Evolutionary conservation across 2,329 filamentous ascomycete species (phyloP).

Genomic region (Fusarium oligoseptatum): DNA sequence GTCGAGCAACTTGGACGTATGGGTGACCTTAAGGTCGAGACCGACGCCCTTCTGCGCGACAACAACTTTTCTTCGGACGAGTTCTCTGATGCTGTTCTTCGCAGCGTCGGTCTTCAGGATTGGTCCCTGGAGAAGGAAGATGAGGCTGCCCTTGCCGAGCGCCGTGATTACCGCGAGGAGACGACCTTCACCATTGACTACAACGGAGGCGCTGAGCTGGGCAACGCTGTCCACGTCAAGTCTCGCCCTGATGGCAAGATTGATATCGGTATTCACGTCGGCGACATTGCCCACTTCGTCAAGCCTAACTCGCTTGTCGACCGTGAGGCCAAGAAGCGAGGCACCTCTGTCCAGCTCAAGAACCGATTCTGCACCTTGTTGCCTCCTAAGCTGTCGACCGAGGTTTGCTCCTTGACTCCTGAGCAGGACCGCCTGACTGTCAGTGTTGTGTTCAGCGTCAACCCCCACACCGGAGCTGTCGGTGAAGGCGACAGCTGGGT

Average conservation of each 20-base stretch:
- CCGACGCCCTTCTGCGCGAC: conserved; percentile 94
- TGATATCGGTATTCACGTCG: conserved; percentile 94
- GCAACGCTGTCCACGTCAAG: conserved; percentile 94
- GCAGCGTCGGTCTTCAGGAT: conserved; percentile 91
- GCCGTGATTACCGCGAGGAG: conserved; percentile 91
- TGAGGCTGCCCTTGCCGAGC: conserved; percentile 77
- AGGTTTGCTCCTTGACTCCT: conserved; percentile 88
- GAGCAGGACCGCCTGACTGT: conserved; percentile 92
- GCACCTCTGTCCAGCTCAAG: conserved; percentile 94
- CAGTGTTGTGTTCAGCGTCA: conserved; percentile 93
- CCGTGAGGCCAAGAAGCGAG: conserved; percentile 97
- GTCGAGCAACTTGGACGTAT: conserved; percentile 97
- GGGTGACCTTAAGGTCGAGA: conserved; percentile 97
- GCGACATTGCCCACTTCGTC: conserved; percentile 96
- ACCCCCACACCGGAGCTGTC: conserved; percentile 82
- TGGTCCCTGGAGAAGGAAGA: conserved; percentile 91
- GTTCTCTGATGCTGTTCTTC: conserved; percentile 95
- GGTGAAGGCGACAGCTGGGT: conserved; percentile 92
- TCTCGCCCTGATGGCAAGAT: conserved; percentile 84
- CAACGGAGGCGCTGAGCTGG: conserved; percentile 87
- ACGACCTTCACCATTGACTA: conserved; percentile 93
- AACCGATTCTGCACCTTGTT: conserved; percentile 91
- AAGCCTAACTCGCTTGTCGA: conserved; percentile 96
- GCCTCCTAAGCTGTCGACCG: conserved; percentile 84
- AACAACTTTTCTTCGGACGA: conserved; percentile 99